Evolutionary conservation across 495 filamentous ascomycete species (phyloP).

Genomic region (Xylaria venustula): DNA sequence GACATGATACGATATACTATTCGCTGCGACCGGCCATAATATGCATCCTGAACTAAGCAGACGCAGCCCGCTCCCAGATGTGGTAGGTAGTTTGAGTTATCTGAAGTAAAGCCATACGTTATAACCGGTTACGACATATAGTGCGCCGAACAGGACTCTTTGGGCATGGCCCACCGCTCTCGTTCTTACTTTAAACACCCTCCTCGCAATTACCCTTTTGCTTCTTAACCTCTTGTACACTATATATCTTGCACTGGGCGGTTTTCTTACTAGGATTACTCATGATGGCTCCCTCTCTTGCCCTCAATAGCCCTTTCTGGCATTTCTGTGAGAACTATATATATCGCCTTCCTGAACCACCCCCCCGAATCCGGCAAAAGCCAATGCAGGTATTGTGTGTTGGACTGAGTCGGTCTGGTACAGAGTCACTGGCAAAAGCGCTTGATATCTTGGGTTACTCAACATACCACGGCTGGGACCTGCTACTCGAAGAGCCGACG

Average conservation of each 20-base stretch:
- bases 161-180: background rate
- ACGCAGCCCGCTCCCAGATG: no score
- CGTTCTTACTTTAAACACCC: background rate
- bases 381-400: conserved; percentile 66
- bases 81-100: no score
- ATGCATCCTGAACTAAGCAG: no score
- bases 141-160: no score
- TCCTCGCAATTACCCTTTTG: background rate
- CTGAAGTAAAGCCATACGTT: no score
- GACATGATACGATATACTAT: no score
- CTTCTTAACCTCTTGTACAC: background rate
- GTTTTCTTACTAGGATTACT: no score
- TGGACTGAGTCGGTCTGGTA: conserved; percentile 61
- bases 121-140: no score
- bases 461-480: conserved; percentile 68
- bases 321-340: conserved; percentile 25
- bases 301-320: conserved; percentile 22
- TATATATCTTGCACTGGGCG: background rate
- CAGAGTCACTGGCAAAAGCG: conserved; percentile 61
- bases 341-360: conserved; percentile 20
- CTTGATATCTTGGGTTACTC: conserved; percentile 61
- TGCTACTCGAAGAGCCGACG: conserved; percentile 58
- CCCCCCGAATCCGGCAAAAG: conserved; percentile 45
- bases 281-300: background rate
- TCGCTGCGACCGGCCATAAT: no score